Percentiles rank a stretch among this genome's conserved stretches.
Evolutionary conservation across 495 filamentous ascomycete species (phyloP).

Genomic region (Tuber aestivum): DNA sequence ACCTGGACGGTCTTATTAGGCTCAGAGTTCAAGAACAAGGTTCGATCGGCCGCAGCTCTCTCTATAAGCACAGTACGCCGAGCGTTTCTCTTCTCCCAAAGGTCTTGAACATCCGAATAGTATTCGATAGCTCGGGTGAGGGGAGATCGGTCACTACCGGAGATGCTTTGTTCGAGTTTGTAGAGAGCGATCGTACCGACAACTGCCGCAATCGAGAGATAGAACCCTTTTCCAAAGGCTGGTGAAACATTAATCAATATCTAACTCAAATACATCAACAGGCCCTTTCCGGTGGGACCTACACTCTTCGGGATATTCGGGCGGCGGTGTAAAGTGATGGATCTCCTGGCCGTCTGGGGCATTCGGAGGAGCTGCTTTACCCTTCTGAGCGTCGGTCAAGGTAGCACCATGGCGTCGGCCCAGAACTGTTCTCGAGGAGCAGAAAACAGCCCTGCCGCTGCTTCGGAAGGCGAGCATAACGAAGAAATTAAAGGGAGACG

Average conservation of each 20-base stretch:
- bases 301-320: constrained; percentile 20
- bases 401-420: constrained; percentile 17
- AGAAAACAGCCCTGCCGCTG: constrained; percentile 15
- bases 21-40: constrained; percentile 57
- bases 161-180: constrained; percentile 48
- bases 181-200: constrained; percentile 57
- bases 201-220: constrained; percentile 55
- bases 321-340: constrained; percentile 1
- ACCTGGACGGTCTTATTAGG: constrained; percentile 50
- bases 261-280: constrained; percentile 6
- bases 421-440: constrained; percentile 17
- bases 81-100: constrained; percentile 56
- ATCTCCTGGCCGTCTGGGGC: constrained; percentile 7
- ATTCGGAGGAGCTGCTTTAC: constrained; percentile 8
- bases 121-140: constrained; percentile 56
- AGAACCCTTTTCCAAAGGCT: constrained; percentile 52
- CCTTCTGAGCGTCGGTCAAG: constrained; percentile 13
- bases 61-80: constrained; percentile 61
- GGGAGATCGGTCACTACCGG: constrained; percentile 51
- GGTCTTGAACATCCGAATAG: constrained; percentile 49
- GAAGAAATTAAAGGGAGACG: constrained; percentile 24
- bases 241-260: neutral
- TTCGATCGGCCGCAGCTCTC: constrained; percentile 62
- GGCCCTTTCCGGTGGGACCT: neutral
- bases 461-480: constrained; percentile 29